Base-by-base conservation (phyloP, 2,329 filamentous ascomycete genomes). In the Aspergillus udagawae region DNA sequence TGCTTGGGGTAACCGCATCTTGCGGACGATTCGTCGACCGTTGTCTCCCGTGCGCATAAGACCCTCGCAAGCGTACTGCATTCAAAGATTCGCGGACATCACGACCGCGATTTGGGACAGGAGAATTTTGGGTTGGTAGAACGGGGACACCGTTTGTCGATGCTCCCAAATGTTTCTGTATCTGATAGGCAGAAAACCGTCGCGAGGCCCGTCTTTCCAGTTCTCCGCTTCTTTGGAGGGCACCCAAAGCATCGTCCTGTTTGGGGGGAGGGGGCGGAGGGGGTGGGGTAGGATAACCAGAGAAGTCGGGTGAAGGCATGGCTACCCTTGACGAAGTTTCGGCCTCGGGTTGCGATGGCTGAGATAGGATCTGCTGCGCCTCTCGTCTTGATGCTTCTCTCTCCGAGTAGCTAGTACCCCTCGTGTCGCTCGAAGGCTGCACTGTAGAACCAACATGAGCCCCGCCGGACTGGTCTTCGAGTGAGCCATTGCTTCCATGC, bases 141-240 rank as follows among this genome's bases (percentile, higher is more conserved):
- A 95, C 89, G 6, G 92, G 91, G 17, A 97, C 88, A 21, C 90
- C 91, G 73, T 87, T 92, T 17, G 89, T 83, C 42, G 88, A 87
- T 17, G 86, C 84, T 10, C 93, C 93, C 1, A 97, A 80, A 67
- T 96, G 92, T 70, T 97, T 97, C 49, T 91, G 91, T 65, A 99
- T 96, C 70, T 99, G 94, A 71, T 97, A 99, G 53, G 92, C 90
- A 1, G 94, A 97, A 71, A 97, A 99, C 68, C 94, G 83, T 64
- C 93, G 84, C 14, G 94, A 99, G 0, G 94, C 94, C 70, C 94
- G 84, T 70, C 94, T 85, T 75, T 99, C 94, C 51, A 99, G 79
- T 64, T 97, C 92, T 21, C 93, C 93, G 35, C 92, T 92, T 73
- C 92, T 86, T 75, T 97, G 94, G 63, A 99, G 76, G 52, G 92